phyloP scores from a whole-genome alignment of 306 rosid species.

The Adenanthera pavonina region DNA sequence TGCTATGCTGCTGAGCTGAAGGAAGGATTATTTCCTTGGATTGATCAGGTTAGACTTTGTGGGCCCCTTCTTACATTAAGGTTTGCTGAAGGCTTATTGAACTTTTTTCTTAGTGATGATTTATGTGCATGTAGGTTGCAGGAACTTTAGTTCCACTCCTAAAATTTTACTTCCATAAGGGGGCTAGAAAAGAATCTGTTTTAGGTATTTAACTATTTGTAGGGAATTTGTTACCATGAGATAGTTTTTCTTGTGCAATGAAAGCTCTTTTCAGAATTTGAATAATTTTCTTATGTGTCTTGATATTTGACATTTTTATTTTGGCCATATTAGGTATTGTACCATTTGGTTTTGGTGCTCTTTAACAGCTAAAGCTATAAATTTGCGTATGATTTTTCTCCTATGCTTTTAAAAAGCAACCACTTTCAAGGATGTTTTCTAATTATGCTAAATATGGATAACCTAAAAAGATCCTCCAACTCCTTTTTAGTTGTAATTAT shows the following conservation, averaged over 20 bases:
- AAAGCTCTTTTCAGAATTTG: slow-evolving; percentile 4
- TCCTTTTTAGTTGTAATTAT: neutral
- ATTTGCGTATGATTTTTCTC: neutral
- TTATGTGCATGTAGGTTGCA: slow-evolving; percentile 71
- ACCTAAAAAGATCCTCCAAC: neutral
- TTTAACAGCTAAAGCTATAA: neutral
- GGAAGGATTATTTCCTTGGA: slow-evolving; percentile 99
- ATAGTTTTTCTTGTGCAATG: neutral
- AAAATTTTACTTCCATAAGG: slow-evolving; percentile 96
- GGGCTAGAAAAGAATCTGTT: slow-evolving; percentile 97
- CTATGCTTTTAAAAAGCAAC: neutral
- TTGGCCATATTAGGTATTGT: neutral
- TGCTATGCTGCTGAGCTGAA: slow-evolving; percentile 98
- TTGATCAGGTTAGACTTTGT: slow-evolving; percentile 80
- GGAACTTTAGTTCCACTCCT: slow-evolving; percentile 93
- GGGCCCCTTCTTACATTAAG: neutral
- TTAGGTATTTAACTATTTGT: slow-evolving; percentile 59
- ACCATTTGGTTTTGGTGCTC: neutral
- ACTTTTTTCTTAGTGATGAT: neutral
- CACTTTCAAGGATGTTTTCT: neutral
- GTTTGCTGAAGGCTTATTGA: slow-evolving; percentile 15
- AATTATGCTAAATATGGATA: neutral
- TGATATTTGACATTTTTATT: slow-evolving; percentile 33
- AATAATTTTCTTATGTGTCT: neutral
- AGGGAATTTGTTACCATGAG: neutral